Percentiles rank a stretch among this genome's conserved stretches.
phyloP scores from a whole-genome alignment of 2,329 filamentous ascomycete genomes.

The Gnomoniopsis sp. region DNA sequence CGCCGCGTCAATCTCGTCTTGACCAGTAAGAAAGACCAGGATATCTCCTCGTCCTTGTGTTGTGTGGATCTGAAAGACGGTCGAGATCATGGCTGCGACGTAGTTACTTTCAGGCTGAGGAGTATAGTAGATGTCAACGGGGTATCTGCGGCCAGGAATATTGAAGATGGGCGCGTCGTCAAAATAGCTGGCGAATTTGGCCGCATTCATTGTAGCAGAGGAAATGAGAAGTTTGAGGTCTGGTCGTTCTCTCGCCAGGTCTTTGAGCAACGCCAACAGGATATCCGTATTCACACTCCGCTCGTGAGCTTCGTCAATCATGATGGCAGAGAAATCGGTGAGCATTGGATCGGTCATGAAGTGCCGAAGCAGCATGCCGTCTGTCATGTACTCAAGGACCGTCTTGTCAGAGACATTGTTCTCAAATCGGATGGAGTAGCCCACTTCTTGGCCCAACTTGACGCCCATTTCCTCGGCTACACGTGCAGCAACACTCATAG shows the following conservation, averaged over 20 bases:
- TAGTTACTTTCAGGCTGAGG: conserved; percentile 92
- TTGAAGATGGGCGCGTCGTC: conserved; percentile 93
- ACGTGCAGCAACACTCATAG: conserved; percentile 95
- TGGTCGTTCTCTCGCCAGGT: conserved; percentile 75
- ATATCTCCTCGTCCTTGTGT: conserved; percentile 85
- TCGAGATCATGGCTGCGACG: conserved; percentile 84
- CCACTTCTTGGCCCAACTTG: conserved; percentile 87
- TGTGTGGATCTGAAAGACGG: conserved; percentile 91
- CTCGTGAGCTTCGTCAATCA: conserved; percentile 98
- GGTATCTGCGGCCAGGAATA: conserved; percentile 83
- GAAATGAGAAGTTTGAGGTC: conserved; percentile 90
- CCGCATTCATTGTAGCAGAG: conserved; percentile 89
- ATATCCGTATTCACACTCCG: conserved; percentile 90
- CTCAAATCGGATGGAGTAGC: conserved; percentile 93
- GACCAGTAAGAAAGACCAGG: conserved; percentile 88
- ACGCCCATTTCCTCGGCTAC: conserved; percentile 92
- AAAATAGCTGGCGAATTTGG: conserved; percentile 89
- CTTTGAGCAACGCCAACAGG: conserved; percentile 81
- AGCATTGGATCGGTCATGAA: conserved; percentile 87
- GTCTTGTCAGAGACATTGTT: conserved; percentile 90
- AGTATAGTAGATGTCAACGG: conserved; percentile 89
- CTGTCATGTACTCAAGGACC: conserved; percentile 92
- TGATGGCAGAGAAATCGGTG: conserved; percentile 77
- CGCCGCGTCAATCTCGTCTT: conserved; percentile 91
- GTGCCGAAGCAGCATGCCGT: conserved; percentile 89